Conservation (phyloP, 768 basidiomycete species). For the Calocera cornea region DNA sequence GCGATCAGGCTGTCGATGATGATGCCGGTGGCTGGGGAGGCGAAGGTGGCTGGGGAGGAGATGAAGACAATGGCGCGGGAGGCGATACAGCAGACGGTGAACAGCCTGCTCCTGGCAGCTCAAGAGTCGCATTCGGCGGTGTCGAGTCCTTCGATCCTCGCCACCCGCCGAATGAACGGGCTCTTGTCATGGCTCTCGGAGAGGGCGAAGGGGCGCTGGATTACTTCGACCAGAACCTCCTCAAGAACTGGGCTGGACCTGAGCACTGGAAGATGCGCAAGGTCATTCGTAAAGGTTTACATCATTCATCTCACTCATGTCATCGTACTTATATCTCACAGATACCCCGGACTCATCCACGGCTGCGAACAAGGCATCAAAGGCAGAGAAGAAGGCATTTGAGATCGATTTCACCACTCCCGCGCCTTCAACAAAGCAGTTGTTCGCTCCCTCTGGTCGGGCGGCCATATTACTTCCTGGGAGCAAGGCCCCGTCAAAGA, state of each 20-base stretch:
- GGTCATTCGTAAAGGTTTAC: slow-evolving; percentile 61
- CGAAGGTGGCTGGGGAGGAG: slow-evolving; percentile 3
- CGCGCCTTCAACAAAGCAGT: slow-evolving; percentile 46
- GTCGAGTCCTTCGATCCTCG: slow-evolving; percentile 79
- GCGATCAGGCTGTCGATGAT: slow-evolving; percentile 42
- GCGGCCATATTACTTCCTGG: slow-evolving; percentile 58
- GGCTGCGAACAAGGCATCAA: slow-evolving; percentile 27
- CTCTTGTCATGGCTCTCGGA: slow-evolving; percentile 76
- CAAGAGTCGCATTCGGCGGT: slow-evolving; percentile 21
- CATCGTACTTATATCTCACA: slow-evolving; percentile 21
- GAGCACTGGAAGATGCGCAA: slow-evolving; percentile 95
- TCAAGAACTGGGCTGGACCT: slow-evolving; percentile 97
- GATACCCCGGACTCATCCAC: slow-evolving; percentile 18
- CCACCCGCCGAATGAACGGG: slow-evolving; percentile 56
- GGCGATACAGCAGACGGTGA: slow-evolving; percentile 16
- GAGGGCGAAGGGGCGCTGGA: slow-evolving; percentile 55
- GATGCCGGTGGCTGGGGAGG: slow-evolving; percentile 29
- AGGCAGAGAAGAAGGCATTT: slow-evolving; percentile 66
- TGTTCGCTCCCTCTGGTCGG: slow-evolving; percentile 66
- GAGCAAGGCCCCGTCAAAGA: slow-evolving; percentile 26
- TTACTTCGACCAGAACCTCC: slow-evolving; percentile 76
- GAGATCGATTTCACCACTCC: slow-evolving; percentile 66
- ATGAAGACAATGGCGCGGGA: slow-evolving; percentile 8
- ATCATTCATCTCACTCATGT: slow-evolving; percentile 12
- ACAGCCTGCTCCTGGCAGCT: slow-evolving; percentile 28